These are phyloP conservation scores for Luffa aegyptiaca DNA, from an alignment of 306 rosid species.

Conservation along the genomic window DNA sequence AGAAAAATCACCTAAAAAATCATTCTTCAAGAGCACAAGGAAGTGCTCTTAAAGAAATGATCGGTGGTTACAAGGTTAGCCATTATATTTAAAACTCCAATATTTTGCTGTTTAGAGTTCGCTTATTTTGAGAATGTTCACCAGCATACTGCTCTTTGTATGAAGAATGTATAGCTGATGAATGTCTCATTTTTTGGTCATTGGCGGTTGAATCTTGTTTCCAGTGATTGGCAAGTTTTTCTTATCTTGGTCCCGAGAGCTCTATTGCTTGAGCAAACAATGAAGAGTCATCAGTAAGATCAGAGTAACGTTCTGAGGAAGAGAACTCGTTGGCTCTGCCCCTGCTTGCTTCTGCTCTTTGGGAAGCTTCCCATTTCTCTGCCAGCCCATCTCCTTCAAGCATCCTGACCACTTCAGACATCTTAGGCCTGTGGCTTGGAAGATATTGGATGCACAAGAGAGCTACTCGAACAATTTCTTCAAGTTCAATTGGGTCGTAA, in stretches of 20 bases:
- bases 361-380: slow-evolving; percentile 66
- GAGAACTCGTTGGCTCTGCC: slow-evolving; percentile 46
- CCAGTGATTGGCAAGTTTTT: neutral
- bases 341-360: slow-evolving; percentile 43
- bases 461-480: slow-evolving; percentile 61
- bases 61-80: neutral
- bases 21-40: neutral
- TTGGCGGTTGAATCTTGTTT: neutral
- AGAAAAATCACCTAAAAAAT: neutral
- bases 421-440: slow-evolving; percentile 53
- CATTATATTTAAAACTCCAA: neutral
- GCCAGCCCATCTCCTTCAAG: slow-evolving; percentile 71
- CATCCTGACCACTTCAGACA: slow-evolving; percentile 67
- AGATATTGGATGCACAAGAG: slow-evolving; percentile 48
- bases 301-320: slow-evolving; percentile 50
- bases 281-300: slow-evolving; percentile 63
- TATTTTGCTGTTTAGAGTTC: neutral
- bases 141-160: neutral
- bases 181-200: neutral
- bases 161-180: neutral
- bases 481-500: slow-evolving; percentile 49
- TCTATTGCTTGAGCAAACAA: slow-evolving; percentile 60
- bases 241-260: slow-evolving; percentile 63
- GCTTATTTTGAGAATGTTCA: neutral
- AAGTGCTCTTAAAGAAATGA: neutral